Evolutionary conservation across 164 flowering plant genomes (phyloP), one percentile per base, ranked within the genome.

Genomic region (Kingdonia uniflora): DNA sequence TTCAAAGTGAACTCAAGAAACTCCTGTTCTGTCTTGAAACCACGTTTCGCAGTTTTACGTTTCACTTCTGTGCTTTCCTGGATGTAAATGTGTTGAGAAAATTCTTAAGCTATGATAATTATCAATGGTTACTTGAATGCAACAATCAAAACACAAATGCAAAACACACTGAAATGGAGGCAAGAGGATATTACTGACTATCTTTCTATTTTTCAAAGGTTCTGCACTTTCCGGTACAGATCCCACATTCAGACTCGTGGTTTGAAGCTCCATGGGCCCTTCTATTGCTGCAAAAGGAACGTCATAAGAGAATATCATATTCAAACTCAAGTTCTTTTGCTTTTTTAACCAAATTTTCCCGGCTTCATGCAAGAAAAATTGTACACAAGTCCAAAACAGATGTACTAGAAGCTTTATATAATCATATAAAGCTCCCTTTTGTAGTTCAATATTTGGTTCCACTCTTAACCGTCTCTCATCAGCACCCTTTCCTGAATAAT

Each of bases 1-100:
- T 76, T 85, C 71, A 88, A 74, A 52, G 89, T 77, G 66, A 87
- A 82, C 71, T 87, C 95, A 38, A 92, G 64, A 51, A 84, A 76
- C 67, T 92, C 98, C 67, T 78, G 82, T 56, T 87, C 96, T 24
- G 87, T 69, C 71, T 79, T 84, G 19, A 75, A 70, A 43, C 73
- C 63, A 22, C 87, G 88, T 60, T 81, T 92, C 20, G 64, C 65
- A 72, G 39, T 80, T 73, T 82, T 92, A 19, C 81, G 82, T 72
- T 85, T 87, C 33, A 68, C 74, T 66, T 83, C 98, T 58, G 80
- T 53, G 21, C 67, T 48, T 60, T 81, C 95, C 98, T 87, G 68
- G 51, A 42, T 39, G n/a, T 16, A 46, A n/a, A n/a, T n/a, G n/a
- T n/a, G n/a, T n/a, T n/a, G n/a, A 51, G n/a, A 22, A 51, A 58